phyloP scores from a whole-genome alignment of 164 flowering plant species.

The Echeveria elegans region DNA sequence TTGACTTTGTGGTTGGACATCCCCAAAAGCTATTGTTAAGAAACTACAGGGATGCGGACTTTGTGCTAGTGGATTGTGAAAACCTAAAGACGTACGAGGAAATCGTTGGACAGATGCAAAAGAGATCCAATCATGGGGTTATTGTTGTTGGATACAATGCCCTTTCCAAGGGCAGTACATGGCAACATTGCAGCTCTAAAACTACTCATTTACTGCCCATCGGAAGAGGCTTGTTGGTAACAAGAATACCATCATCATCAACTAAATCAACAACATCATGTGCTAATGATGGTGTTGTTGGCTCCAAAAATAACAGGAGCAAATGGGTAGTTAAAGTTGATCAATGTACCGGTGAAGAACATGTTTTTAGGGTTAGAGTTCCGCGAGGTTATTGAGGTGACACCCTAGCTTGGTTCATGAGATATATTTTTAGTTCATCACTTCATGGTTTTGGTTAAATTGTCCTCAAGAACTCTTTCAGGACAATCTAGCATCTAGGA shows the following conservation, averaged over 20 bases:
- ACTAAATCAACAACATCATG: background rate
- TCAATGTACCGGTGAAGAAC: constrained; percentile 76
- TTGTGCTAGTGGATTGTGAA: constrained; percentile 59
- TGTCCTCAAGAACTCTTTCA: background rate
- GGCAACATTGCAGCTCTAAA: constrained; percentile 30
- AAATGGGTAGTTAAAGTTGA: constrained; percentile 71
- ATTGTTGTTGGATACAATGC: constrained; percentile 68
- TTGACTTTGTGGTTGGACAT: constrained; percentile 57
- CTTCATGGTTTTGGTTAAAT: background rate
- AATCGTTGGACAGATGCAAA: constrained; percentile 27
- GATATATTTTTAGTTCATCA: background rate
- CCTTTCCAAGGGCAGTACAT: constrained; percentile 35
- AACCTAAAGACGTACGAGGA: constrained; percentile 38
- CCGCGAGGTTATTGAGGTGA: no score
- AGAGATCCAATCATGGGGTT: constrained; percentile 18
- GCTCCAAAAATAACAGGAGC: constrained; percentile 28
- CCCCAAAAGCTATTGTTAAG: constrained; percentile 28
- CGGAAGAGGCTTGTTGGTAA: constrained; percentile 59
- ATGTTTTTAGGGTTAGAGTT: constrained; percentile 52
- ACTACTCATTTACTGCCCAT: constrained; percentile 58
- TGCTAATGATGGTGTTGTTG: background rate
- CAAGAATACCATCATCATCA: constrained; percentile 22
- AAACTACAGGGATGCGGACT: constrained; percentile 45
- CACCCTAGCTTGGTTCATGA: background rate
- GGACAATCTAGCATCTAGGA: background rate